phyloP scores from a whole-genome alignment of 805 yeast genomes.

The baker's yeast (Saccharomyces cerevisiae) region DNA sequence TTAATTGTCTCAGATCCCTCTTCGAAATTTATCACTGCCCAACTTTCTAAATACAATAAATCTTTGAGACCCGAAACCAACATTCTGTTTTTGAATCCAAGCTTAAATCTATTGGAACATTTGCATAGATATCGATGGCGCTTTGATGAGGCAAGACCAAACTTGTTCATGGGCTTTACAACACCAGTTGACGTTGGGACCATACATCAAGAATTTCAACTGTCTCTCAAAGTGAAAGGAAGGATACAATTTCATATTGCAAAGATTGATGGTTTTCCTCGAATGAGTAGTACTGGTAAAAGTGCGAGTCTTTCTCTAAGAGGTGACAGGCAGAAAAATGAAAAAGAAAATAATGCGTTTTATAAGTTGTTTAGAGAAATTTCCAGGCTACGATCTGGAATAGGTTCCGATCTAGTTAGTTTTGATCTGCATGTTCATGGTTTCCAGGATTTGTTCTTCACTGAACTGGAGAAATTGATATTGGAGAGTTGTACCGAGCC shows the following conservation, averaged over 20 bases:
- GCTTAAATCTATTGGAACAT: constrained; percentile 54
- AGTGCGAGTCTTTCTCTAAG: neutral
- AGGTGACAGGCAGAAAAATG: neutral
- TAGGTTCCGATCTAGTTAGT: neutral
- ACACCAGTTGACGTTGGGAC: neutral
- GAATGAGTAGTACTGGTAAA: neutral
- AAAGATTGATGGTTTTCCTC: neutral
- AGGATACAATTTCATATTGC: neutral
- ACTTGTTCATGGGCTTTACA: constrained; percentile 44
- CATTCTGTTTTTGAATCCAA: constrained; percentile 59
- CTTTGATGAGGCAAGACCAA: constrained; percentile 39
- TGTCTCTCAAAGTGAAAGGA: neutral
- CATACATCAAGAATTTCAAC: neutral
- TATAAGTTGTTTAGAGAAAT: constrained; percentile 3
- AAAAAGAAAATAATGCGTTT: constrained; percentile 4
- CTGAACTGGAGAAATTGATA: constrained; percentile 19
- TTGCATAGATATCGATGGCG: constrained; percentile 51
- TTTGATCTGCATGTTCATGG: neutral
- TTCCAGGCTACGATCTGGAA: neutral
- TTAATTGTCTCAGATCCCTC: constrained; percentile 55
- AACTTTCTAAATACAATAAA: constrained; percentile 40
- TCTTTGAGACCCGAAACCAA: constrained; percentile 41
- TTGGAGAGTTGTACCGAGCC: constrained; percentile 22
- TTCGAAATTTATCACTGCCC: constrained; percentile 44
- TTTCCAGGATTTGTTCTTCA: constrained; percentile 12